A percentile compares a stretch with the other conserved stretches of the same genome.
Conservation (phyloP, 768 basidiomycete species). For the Mycena polygramma region DNA sequence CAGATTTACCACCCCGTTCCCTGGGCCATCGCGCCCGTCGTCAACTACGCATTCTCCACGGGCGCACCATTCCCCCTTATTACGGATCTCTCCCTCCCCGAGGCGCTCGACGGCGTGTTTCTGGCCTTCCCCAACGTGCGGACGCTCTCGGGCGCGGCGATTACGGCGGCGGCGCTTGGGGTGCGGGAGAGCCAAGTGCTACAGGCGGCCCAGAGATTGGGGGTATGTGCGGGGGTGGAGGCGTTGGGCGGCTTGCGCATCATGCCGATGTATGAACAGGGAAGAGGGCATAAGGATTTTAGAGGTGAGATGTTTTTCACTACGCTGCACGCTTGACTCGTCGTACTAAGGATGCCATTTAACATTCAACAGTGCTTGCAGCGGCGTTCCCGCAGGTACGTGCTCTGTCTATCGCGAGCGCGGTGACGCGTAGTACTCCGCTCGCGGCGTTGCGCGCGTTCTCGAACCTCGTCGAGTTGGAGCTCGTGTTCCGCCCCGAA, state of each 20-base stretch:
- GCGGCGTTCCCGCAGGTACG: conserved; percentile 4
- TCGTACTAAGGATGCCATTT: too few relatives aligned
- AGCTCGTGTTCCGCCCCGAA: background rate
- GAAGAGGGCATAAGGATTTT: too few relatives aligned
- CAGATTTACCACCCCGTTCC: conserved; percentile 9
- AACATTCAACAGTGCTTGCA: background rate
- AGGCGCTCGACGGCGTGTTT: background rate
- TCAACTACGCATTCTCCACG: conserved; percentile 4
- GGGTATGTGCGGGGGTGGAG: too few relatives aligned
- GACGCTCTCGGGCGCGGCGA: background rate
- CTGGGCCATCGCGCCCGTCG: background rate
- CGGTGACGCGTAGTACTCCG: too few relatives aligned
- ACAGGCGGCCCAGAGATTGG: too few relatives aligned
- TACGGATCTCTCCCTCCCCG: conserved; percentile 7
- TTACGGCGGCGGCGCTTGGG: background rate
- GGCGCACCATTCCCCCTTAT: background rate
- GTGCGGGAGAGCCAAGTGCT: too few relatives aligned
- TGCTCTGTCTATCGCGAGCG: conserved; percentile 10
- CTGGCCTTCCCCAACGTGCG: conserved; percentile 24
- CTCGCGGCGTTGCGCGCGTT: background rate
- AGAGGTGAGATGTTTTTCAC: too few relatives aligned
- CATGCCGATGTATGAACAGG: too few relatives aligned
- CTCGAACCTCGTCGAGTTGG: conserved; percentile 3
- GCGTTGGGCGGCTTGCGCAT: too few relatives aligned
- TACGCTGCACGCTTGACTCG: too few relatives aligned